Evolutionary conservation across 73 alveolate species (phyloP).

Genomic region (Paramecium sonneborni): DNA sequence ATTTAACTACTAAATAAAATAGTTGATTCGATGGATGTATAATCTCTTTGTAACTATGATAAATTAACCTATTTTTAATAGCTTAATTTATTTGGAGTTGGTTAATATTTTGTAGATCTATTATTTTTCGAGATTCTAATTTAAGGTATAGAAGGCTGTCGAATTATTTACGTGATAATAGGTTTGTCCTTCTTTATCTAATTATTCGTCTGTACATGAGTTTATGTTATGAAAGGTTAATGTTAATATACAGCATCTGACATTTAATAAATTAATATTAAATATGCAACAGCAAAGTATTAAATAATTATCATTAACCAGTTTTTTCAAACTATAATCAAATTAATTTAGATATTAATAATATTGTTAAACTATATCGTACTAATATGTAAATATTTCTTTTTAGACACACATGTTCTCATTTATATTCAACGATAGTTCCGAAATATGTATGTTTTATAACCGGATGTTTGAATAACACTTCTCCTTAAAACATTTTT

Average conservation of each 20-base stretch:
- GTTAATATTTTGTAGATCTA: background rate
- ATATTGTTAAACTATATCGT: too few species aligned
- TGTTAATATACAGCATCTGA: too few species aligned
- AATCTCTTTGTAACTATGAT: background rate
- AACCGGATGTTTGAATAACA: background rate
- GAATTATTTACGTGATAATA: too few species aligned
- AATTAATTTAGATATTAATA: too few species aligned
- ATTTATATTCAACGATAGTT: background rate
- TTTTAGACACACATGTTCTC: background rate
- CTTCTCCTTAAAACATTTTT: constrained; percentile 39
- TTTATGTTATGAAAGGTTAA: too few species aligned
- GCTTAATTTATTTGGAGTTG: background rate
- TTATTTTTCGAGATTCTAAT: background rate
- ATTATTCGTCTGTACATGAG: too few species aligned
- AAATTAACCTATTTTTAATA: background rate
- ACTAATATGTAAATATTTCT: background rate
- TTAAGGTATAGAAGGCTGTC: too few species aligned
- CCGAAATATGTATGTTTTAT: background rate
- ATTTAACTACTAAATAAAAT: background rate
- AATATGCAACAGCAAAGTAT: too few species aligned
- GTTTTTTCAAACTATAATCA: too few species aligned
- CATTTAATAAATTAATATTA: too few species aligned
- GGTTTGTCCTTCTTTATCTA: too few species aligned
- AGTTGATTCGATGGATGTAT: background rate
- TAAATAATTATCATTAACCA: too few species aligned